Base-by-base conservation (phyloP, 2,329 filamentous ascomycete species). In the Balansia obtecta region DNA sequence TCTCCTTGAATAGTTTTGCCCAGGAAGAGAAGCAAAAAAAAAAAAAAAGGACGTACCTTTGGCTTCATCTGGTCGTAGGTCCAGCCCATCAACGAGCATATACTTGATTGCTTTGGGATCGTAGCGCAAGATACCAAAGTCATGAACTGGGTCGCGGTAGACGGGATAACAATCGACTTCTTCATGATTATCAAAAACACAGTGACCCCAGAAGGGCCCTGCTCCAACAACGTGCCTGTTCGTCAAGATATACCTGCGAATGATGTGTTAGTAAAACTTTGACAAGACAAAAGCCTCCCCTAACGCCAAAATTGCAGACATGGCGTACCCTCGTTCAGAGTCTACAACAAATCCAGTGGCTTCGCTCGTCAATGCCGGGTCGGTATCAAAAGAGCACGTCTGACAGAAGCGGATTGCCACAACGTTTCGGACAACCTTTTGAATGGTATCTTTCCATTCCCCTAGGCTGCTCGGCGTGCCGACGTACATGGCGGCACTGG, bases 381-480 rank as follows among this genome's bases (percentile, higher is more conserved):
- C 93, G n/a, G 93, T 97, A 66, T 98, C 93, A 66, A 98, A 98
- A 22, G 91, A 90, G 66, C 88, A 95, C 0, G 93, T 96, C 74
- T 96, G 89, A 66, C 91, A 97, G 72, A 98, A 98, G 58, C 95
- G 86, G 61, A 98, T 97, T n/a, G 91, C 95, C 46, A 98, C 93
- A 16, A 97, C 93, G 59, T 90, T 95, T 64, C 85, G 83, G 49
- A 98, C 90, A 3, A 98, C 93, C 54, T 82, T 85, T 68, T 96
- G 90, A 53, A 97, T 95, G 0, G 90, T 96, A 47, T 83, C 86
- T 68, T 97, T 91, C 93, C 93, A 98, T 70, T 95, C 90, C 38
- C 67, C 66, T 46, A 68, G 55, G 58, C 65, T 69, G 30, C 56
- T 62, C n/a, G 67, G 67, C 4, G 65, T 68, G 53, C 62, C 67